Base-by-base conservation (phyloP, 805 yeast genomes). In the Candida broadrunensis region DNA sequence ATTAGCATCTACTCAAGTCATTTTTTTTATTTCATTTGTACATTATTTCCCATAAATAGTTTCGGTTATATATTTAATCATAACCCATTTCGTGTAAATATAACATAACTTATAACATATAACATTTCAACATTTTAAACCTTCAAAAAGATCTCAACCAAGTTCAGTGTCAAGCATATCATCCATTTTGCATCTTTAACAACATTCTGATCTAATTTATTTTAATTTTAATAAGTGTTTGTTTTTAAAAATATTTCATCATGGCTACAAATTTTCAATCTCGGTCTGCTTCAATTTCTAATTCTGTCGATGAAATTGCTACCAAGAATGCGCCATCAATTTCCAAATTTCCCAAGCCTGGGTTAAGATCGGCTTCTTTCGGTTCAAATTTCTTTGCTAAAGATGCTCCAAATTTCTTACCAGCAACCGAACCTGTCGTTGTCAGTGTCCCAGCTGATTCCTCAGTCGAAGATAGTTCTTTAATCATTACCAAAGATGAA, bases 351-450 rank as follows among this genome's bases (percentile, higher is more conserved):
- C 20, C 38, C 3, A 39, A 33, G 12, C 32, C 39, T 15, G 43
- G 36, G 1, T 43, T 45, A 21, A 41, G 51, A 34, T 48, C 49
- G 14, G 45, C 60, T 13, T 54, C 62, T 5, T 48, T 51, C 27
- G 61, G 61, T 21, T 53, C 60, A 25, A 46, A 40, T 39, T 60
- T 59, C 41, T 61, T 60, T 48, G 45, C 52, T 23, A 55, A 58
- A 32, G 64, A 59, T 19, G 30, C 49, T 5, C 49, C 57, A 15
- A 49, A 46, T 37, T 53, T 59, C 41, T 59, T 59, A 43, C 27
- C 41, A 5, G 15, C 41, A 11, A 21, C 48, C n/a, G 39, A 23
- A 20, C 9, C 30, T 13, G n/a, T n/a, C n/a, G 13, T 19, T 18
- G 17, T 18, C 5, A 18, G 14, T n/a, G 4, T 15, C 7, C 3